Evolutionary conservation across 192 early-diverging fungal species (phyloP).

Genomic region (Coemansia sp.): DNA sequence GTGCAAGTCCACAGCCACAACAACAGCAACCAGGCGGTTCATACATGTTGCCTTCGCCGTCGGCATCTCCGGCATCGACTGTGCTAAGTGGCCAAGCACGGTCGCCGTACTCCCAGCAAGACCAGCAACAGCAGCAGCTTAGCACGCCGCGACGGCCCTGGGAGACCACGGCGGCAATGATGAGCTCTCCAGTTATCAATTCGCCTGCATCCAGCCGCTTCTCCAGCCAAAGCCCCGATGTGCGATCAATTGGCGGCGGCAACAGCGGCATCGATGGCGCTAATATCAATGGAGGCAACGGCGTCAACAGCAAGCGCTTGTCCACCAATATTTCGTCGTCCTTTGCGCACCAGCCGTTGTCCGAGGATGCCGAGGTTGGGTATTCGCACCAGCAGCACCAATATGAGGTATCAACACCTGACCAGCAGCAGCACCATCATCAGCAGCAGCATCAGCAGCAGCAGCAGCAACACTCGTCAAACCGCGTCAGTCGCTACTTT

Average conservation of each 20-base stretch:
- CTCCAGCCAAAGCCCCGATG: slow-evolving; percentile 31
- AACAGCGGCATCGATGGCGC: not conserved
- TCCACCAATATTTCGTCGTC: slow-evolving; percentile 31
- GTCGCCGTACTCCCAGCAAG: slow-evolving; percentile 27
- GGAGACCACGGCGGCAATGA: slow-evolving; percentile 23
- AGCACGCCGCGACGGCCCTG: slow-evolving; percentile 31
- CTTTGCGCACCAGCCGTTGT: slow-evolving; percentile 30
- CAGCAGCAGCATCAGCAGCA: not conserved
- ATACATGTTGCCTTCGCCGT: slow-evolving; percentile 16
- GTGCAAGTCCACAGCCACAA: not conserved
- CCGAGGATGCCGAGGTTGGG: slow-evolving; percentile 13
- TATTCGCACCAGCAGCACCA: not conserved
- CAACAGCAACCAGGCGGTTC: not conserved
- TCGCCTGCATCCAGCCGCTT: slow-evolving; percentile 37
- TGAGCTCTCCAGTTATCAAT: slow-evolving; percentile 42
- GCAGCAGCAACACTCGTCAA: slow-evolving; percentile 19
- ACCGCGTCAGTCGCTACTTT: slow-evolving; percentile 36
- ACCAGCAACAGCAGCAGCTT: slow-evolving; percentile 12
- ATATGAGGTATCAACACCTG: slow-evolving; percentile 4
- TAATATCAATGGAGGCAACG: not conserved
- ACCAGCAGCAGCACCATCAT: slow-evolving; percentile 9
- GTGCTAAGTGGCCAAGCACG: slow-evolving; percentile 33
- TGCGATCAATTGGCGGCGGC: slow-evolving; percentile 1
- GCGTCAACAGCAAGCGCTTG: slow-evolving; percentile 23
- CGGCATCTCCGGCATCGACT: slow-evolving; percentile 34